phyloP scores from a whole-genome alignment of 345 rosid genomes.

The Isatis tinctoria region DNA sequence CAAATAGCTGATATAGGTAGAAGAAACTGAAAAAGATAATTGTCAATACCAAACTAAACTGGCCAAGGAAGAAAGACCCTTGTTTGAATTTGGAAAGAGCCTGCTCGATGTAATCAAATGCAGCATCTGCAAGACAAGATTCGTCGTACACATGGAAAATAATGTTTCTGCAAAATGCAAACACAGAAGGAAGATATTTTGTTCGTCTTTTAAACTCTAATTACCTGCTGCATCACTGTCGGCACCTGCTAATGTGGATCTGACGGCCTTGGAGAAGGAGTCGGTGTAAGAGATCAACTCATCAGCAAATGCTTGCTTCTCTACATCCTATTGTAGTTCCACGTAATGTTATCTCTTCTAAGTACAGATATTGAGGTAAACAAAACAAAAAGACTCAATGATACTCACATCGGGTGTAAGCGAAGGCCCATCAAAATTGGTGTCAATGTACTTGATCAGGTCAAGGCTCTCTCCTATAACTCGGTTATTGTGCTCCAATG shows the following conservation, averaged over 20 bases:
- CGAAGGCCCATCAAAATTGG: conserved; percentile 82
- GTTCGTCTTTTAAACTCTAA: neutral
- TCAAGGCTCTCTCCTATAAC: conserved; percentile 86
- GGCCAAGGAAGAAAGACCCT: conserved; percentile 82
- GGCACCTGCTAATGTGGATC: conserved; percentile 46
- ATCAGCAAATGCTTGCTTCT: conserved; percentile 58
- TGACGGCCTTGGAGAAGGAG: conserved; percentile 43
- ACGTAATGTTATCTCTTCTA: neutral
- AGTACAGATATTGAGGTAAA: neutral
- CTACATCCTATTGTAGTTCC: conserved; percentile 45
- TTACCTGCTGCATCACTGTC: conserved; percentile 43
- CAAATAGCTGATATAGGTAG: neutral
- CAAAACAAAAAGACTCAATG: neutral
- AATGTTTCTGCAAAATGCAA: neutral
- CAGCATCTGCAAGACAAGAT: conserved; percentile 38
- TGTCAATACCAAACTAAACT: conserved; percentile 51
- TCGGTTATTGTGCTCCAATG: conserved; percentile 79
- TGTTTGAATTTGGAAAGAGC: conserved; percentile 63
- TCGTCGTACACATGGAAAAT: neutral
- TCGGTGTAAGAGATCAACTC: conserved; percentile 57
- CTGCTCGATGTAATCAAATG: conserved; percentile 64
- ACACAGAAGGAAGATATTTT: neutral
- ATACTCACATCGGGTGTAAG: conserved; percentile 58
- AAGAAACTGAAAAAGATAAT: neutral
- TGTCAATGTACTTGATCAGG: conserved; percentile 63